These are phyloP conservation scores for Exophiala spinifera DNA, from an alignment of 2,329 filamentous ascomycete genomes.

Conservation along the genomic window DNA sequence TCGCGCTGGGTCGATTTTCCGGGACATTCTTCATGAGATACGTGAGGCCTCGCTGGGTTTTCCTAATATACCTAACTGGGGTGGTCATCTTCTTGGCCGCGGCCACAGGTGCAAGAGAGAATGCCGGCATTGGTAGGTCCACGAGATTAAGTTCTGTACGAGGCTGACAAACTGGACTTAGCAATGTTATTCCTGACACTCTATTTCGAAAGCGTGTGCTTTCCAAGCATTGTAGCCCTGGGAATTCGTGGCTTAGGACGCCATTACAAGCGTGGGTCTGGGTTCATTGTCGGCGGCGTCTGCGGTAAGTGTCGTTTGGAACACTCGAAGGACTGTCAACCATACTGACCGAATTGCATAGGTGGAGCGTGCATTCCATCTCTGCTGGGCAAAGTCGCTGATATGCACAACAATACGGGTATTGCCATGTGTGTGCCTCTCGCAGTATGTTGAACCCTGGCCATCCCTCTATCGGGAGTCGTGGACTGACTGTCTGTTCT, in stretches of 20 bases:
- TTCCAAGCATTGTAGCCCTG: constrained; percentile 76
- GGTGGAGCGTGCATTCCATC: constrained; percentile 73
- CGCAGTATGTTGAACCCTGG: constrained; percentile 13
- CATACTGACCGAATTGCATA: neutral
- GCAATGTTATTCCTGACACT: constrained; percentile 46
- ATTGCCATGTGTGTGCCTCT: constrained; percentile 66
- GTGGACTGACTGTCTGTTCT: neutral
- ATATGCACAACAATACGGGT: constrained; percentile 59
- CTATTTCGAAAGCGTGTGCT: constrained; percentile 78
- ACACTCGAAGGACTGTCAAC: neutral
- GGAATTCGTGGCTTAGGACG: constrained; percentile 72
- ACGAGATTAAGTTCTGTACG: neutral
- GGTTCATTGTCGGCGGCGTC: constrained; percentile 69
- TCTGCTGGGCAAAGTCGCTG: constrained; percentile 65
- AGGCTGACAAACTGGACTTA: neutral
- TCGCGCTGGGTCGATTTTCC: constrained; percentile 68
- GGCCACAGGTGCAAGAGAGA: constrained; percentile 45
- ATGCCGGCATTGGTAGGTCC: constrained; percentile 43
- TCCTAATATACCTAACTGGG: constrained; percentile 63
- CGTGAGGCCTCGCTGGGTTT: constrained; percentile 63
- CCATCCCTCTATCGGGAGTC: neutral
- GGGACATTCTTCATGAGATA: constrained; percentile 60
- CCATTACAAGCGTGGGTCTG: constrained; percentile 72
- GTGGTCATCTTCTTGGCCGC: constrained; percentile 60
- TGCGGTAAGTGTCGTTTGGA: constrained; percentile 31